These are phyloP conservation scores for Picea sitchensis DNA, from an alignment of 75 land plant genomes.

Conservation along the genomic window DNA sequence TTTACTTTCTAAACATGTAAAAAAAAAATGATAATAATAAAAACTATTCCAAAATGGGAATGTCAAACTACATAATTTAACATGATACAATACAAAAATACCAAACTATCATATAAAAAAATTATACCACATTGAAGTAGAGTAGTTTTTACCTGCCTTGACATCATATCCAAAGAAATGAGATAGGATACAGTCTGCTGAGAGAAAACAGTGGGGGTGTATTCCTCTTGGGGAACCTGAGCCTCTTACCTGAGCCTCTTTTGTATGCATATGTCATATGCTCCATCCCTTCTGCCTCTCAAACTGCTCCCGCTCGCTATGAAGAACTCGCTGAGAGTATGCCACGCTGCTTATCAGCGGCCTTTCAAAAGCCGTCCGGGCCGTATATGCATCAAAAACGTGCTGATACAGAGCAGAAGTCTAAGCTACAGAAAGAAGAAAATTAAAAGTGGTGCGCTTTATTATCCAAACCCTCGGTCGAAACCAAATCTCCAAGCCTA, in stretches of 20 bases:
- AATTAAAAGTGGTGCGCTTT: too few relatives aligned
- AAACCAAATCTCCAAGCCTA: too few relatives aligned
- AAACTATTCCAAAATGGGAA: too few relatives aligned
- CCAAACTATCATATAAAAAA: background rate
- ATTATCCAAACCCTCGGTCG: too few relatives aligned
- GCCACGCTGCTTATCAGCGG: slow-evolving; percentile 52
- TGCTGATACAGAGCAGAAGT: slow-evolving; percentile 85
- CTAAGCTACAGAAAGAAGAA: background rate
- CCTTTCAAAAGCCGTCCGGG: slow-evolving; percentile 46
- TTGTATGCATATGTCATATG: slow-evolving; percentile 26
- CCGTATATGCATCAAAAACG: slow-evolving; percentile 37
- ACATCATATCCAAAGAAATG: slow-evolving; percentile 41
- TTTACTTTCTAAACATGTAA: too few relatives aligned
- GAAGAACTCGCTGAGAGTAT: slow-evolving; percentile 36
- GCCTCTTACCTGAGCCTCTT: too few relatives aligned
- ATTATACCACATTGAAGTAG: background rate
- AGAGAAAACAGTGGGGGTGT: background rate
- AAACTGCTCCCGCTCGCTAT: slow-evolving; percentile 23
- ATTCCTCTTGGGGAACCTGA: too few relatives aligned
- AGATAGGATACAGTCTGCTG: slow-evolving; percentile 33
- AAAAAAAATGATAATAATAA: too few relatives aligned
- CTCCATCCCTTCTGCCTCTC: slow-evolving; percentile 34
- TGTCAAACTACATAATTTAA: too few relatives aligned
- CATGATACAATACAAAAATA: background rate
- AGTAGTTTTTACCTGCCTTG: slow-evolving; percentile 25